A percentile compares a stretch with the other conserved stretches of the same genome.
These are phyloP conservation scores for Brassica juncea DNA, from an alignment of 345 rosid species.

Conservation along the genomic window DNA sequence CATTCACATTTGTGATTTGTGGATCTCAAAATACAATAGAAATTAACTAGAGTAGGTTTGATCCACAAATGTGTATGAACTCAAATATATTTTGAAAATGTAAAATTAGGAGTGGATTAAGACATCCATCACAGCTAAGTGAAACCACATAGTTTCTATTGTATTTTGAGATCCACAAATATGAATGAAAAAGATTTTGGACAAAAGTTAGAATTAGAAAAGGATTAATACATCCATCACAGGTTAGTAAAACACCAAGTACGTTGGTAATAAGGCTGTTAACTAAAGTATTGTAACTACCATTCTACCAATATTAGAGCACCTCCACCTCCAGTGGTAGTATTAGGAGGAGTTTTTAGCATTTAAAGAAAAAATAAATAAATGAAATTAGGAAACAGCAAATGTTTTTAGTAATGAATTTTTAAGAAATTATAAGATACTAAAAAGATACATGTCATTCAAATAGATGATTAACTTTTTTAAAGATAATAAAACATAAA, in stretches of 20 bases:
- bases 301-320: background rate
- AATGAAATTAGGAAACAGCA: no score
- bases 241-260: background rate
- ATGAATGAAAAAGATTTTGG: background rate
- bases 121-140: constrained; percentile 21
- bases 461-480: no score
- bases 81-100: background rate
- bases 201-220: constrained; percentile 7
- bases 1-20: constrained; percentile 18
- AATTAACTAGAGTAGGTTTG: background rate
- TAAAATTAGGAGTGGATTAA: constrained; percentile 26
- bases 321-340: no score
- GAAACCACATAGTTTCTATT: background rate
- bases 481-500: no score
- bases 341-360: no score
- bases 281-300: constrained; percentile 24
- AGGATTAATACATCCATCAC: constrained; percentile 30
- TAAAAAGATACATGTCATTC: no score
- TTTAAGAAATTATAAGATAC: no score
- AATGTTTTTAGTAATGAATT: no score
- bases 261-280: constrained; percentile 16
- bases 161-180: constrained; percentile 6
- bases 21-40: background rate
- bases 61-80: background rate
- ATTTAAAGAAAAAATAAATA: no score